Percentiles rank a stretch among this genome's conserved stretches.
These are phyloP conservation scores for Dactylellina parvicollis DNA, from an alignment of 2,329 filamentous ascomycete species.

Conservation along the genomic window DNA sequence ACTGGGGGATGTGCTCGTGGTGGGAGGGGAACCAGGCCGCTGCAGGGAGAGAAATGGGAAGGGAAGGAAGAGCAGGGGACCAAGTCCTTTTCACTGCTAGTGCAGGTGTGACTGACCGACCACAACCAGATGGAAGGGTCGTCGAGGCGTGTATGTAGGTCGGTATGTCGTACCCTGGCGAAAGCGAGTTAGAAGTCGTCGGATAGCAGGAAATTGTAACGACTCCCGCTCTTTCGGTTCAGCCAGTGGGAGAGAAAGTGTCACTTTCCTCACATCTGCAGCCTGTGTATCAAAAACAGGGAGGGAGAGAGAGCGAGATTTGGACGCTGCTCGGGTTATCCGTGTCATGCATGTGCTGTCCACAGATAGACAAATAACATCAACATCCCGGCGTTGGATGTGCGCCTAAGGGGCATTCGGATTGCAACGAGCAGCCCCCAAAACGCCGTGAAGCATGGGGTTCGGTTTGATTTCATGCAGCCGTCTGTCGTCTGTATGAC, in stretches of 20 bases:
- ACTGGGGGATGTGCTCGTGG: slow-evolving; percentile 50
- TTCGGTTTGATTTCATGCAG: slow-evolving; percentile 33
- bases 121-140: slow-evolving; percentile 32
- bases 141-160: slow-evolving; percentile 34
- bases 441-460: slow-evolving; percentile 52
- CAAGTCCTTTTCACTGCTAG: slow-evolving; percentile 37
- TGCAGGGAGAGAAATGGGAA: slow-evolving; percentile 42
- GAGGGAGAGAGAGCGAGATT: slow-evolving; percentile 14
- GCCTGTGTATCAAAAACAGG: slow-evolving; percentile 42
- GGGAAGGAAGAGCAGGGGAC: slow-evolving; percentile 33
- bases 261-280: slow-evolving; percentile 18
- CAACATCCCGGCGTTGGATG: slow-evolving; percentile 47
- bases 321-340: slow-evolving; percentile 36
- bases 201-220: slow-evolving; percentile 40
- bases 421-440: slow-evolving; percentile 28
- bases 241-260: slow-evolving; percentile 17
- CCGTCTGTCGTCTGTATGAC: slow-evolving; percentile 24
- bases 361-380: slow-evolving; percentile 44
- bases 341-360: slow-evolving; percentile 42
- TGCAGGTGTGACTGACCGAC: slow-evolving; percentile 46
- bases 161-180: slow-evolving; percentile 18
- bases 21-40: slow-evolving; percentile 50
- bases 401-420: slow-evolving; percentile 40
- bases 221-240: slow-evolving; percentile 14
- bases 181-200: slow-evolving; percentile 7